A percentile compares a stretch with the other conserved stretches of the same genome.
These are phyloP conservation scores for Solanum piurae DNA, from an alignment of 257 asterid species.

Conservation along the genomic window DNA sequence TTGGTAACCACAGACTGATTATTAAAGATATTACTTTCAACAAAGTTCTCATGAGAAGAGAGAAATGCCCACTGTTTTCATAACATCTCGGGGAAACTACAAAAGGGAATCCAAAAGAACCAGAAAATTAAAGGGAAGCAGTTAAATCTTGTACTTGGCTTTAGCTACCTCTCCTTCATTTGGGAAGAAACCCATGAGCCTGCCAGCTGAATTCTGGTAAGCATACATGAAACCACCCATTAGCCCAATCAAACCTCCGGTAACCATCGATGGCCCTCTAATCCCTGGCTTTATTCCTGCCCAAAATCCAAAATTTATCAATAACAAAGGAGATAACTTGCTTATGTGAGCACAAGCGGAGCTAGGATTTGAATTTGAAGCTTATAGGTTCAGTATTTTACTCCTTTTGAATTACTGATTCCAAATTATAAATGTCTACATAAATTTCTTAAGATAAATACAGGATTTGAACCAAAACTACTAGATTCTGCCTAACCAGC, in stretches of 20 bases:
- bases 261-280: constrained; percentile 96
- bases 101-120: background rate
- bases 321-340: background rate
- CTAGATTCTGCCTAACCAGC: background rate
- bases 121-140: background rate
- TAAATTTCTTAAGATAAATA: background rate
- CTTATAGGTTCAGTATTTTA: background rate
- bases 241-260: constrained; percentile 85
- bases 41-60: background rate
- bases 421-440: background rate
- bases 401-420: background rate
- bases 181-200: constrained; percentile 98
- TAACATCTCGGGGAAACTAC: background rate
- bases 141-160: constrained; percentile 67
- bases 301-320: background rate
- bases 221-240: constrained; percentile 99
- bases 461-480: background rate
- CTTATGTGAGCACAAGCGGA: background rate
- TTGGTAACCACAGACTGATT: background rate
- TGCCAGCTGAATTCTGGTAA: constrained; percentile 89
- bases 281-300: constrained; percentile 91
- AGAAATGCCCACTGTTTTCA: background rate
- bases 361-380: background rate
- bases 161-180: constrained; percentile 91
- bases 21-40: background rate